Evolutionary conservation across 2,329 filamentous ascomycete genomes (phyloP).

Genomic region (Aureobasidium sp.): DNA sequence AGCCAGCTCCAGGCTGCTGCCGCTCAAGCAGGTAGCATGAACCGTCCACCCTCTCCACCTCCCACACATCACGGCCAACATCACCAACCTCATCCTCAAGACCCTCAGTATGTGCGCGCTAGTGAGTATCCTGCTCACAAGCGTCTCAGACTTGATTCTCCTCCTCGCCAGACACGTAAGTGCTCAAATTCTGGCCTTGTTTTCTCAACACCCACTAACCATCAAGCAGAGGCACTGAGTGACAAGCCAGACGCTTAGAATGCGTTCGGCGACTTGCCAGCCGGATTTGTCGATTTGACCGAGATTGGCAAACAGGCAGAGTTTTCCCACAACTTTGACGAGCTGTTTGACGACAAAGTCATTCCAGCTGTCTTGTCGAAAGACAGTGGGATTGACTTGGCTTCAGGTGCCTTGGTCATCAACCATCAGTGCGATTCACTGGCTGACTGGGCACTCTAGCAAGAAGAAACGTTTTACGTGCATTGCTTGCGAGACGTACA

Average conservation of each 20-base stretch:
- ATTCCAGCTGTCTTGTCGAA: background rate
- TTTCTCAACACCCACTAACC: background rate
- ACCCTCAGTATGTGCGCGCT: conserved; percentile 4
- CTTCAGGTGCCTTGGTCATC: background rate
- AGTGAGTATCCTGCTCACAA: conserved; percentile 14
- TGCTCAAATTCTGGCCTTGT: too few species aligned
- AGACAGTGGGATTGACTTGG: background rate
- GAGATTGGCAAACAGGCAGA: background rate
- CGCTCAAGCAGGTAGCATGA: conserved; percentile 21
- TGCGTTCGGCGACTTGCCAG: background rate
- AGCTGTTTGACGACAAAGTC: background rate
- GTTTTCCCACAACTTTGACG: background rate
- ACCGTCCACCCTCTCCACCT: background rate
- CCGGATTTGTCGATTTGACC: background rate
- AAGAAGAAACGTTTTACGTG: too few species aligned
- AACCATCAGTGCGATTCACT: background rate
- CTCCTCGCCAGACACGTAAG: conserved; percentile 1
- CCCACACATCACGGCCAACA: background rate
- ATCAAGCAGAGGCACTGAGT: background rate
- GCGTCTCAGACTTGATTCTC: background rate
- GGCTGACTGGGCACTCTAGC: background rate
- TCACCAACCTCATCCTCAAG: background rate
- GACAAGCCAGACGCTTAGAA: conserved; percentile 1
- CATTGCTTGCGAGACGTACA: too few species aligned
- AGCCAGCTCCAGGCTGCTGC: conserved; percentile 32